Conservation (phyloP, 768 basidiomycete species). For the Serpula lacrymans region DNA sequence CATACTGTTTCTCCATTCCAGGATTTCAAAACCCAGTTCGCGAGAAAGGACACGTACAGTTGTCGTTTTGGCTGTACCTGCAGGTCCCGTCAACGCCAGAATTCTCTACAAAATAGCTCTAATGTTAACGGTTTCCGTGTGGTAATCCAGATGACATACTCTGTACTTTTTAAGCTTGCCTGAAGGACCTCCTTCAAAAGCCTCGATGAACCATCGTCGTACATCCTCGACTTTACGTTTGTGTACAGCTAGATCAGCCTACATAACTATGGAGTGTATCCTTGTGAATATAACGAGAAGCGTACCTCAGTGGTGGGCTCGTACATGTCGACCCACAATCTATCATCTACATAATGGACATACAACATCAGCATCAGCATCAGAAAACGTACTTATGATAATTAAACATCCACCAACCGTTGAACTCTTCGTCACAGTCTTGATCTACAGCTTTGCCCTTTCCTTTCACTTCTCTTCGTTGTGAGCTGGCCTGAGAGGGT, state of each 20-base stretch:
- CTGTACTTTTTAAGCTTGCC: slow-evolving; percentile 69
- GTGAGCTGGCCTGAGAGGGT: slow-evolving; percentile 3
- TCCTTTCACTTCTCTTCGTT: slow-evolving; percentile 16
- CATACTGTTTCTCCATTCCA: slow-evolving; percentile 80
- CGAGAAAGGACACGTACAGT: slow-evolving; percentile 71
- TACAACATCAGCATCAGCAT: not conserved
- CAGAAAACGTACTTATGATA: not conserved
- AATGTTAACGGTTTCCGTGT: too few relatives aligned
- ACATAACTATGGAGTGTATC: slow-evolving; percentile 6
- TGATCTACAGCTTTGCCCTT: slow-evolving; percentile 14
- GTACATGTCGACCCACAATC: slow-evolving; percentile 62
- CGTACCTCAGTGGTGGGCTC: slow-evolving; percentile 57
- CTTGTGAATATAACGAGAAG: slow-evolving; percentile 1
- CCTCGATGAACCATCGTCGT: slow-evolving; percentile 69
- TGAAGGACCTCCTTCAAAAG: slow-evolving; percentile 63
- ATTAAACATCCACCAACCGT: not conserved
- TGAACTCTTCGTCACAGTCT: not conserved
- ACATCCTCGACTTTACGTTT: slow-evolving; percentile 76
- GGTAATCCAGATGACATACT: slow-evolving; percentile 47
- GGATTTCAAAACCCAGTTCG: slow-evolving; percentile 73
- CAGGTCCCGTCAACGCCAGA: slow-evolving; percentile 80
- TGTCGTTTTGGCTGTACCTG: slow-evolving; percentile 89
- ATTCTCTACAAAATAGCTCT: slow-evolving; percentile 59
- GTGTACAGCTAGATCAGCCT: slow-evolving; percentile 80
- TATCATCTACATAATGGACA: too few relatives aligned